These are phyloP conservation scores for Margaritispora aquatica DNA, from an alignment of 495 filamentous ascomycete species.

Conservation along the genomic window DNA sequence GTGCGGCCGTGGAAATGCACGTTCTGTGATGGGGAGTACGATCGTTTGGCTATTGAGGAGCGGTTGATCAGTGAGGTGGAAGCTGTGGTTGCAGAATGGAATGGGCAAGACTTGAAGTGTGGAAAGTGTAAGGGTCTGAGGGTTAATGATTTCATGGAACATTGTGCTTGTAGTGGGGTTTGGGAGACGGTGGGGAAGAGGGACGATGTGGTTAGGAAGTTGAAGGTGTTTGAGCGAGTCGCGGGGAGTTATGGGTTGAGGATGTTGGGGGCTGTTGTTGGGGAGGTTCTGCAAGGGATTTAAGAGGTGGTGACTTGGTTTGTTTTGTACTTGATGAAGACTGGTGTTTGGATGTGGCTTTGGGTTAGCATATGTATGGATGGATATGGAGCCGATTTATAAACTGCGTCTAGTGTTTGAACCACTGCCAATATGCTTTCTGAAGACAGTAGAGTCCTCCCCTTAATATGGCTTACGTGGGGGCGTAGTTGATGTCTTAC, in stretches of 20 bases:
- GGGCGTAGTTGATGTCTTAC: no score
- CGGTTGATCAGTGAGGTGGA: conserved; percentile 71
- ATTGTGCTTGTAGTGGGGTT: conserved; percentile 83
- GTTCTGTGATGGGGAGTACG: conserved; percentile 70
- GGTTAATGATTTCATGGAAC: conserved; percentile 92
- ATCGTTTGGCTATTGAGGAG: conserved; percentile 76
- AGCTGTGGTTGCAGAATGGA: conserved; percentile 69
- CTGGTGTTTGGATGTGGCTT: no score
- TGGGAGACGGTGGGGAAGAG: conserved; percentile 70
- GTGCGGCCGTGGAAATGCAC: conserved; percentile 67
- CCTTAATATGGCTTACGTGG: no score
- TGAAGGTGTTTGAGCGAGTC: conserved; percentile 66
- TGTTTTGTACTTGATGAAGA: no score
- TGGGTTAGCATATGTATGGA: no score
- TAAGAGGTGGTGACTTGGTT: no score
- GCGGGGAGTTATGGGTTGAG: conserved; percentile 71
- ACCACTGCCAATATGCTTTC: no score
- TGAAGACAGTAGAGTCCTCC: no score
- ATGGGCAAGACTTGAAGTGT: conserved; percentile 87
- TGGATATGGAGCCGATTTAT: no score
- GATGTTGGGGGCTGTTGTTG: conserved; percentile 72
- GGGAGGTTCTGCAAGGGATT: conserved; percentile 39
- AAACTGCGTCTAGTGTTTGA: no score
- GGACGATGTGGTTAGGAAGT: conserved; percentile 56
- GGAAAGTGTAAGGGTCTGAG: conserved; percentile 56